These are phyloP conservation scores for Carex scoparia DNA, from an alignment of 176 grass and related monocot genomes.

Conservation along the genomic window DNA sequence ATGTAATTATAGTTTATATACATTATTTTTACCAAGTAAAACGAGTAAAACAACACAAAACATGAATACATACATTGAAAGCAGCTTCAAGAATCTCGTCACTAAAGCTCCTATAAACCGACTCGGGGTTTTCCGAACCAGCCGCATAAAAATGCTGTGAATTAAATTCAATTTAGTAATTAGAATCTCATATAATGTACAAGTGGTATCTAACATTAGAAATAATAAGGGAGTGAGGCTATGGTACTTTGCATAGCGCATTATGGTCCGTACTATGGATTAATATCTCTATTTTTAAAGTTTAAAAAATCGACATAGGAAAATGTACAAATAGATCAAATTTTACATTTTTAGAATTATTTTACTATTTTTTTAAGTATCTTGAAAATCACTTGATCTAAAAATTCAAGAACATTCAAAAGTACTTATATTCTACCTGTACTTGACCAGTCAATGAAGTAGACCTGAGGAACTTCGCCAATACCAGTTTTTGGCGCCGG, in stretches of 20 bases:
- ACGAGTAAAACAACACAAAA: background rate
- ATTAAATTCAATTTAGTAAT: background rate
- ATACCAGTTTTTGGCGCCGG: conserved; percentile 28
- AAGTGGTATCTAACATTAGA: background rate
- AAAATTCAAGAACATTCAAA: no score
- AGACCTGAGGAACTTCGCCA: conserved; percentile 59
- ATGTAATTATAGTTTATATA: background rate
- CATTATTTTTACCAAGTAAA: background rate
- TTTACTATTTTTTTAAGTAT: no score
- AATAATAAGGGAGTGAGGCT: background rate
- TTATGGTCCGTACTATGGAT: no score
- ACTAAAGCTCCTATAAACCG: conserved; percentile 54
- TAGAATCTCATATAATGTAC: background rate
- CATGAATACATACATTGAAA: conserved; percentile 43
- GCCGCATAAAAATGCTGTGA: conserved; percentile 47
- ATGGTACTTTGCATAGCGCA: no score
- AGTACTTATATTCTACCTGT: no score
- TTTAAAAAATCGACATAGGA: no score
- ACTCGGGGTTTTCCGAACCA: conserved; percentile 37
- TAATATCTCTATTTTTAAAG: no score
- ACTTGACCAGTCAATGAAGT: conserved; percentile 41
- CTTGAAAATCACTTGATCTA: no score
- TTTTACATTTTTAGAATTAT: no score
- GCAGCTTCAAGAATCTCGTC: conserved; percentile 57
- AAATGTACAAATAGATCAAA: no score